Evolutionary conservation across 208 protist species (phyloP).

Genomic region (Leishmania amazonensis): DNA sequence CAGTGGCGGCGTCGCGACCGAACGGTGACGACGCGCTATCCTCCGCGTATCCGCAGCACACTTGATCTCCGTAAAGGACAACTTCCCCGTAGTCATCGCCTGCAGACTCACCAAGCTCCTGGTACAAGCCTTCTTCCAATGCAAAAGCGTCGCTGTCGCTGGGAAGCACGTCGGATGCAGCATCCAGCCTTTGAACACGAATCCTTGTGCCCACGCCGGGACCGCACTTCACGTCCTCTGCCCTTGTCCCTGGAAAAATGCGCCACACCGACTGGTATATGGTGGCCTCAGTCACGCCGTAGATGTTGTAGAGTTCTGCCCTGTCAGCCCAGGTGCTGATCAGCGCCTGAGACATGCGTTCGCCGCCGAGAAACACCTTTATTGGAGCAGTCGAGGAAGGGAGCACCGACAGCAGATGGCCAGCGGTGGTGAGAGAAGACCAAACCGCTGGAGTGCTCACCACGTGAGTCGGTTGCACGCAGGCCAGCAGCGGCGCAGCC

Average conservation of each 20-base stretch:
- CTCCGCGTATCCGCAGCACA: conserved; percentile 52
- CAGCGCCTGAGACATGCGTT: conserved; percentile 41
- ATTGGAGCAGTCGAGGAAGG: conserved; percentile 4
- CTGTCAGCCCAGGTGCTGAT: conserved; percentile 34
- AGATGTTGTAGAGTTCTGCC: conserved; percentile 64
- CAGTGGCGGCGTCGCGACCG: conserved; percentile 3
- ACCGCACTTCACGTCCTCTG: conserved; percentile 37
- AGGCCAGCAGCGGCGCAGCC: conserved; percentile 18
- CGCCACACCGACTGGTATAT: conserved; percentile 54
- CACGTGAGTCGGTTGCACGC: conserved; percentile 44
- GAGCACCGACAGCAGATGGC: not conserved
- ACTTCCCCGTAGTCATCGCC: conserved; percentile 36
- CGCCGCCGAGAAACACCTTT: conserved; percentile 58
- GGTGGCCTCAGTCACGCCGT: conserved; percentile 71
- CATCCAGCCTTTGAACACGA: conserved; percentile 14
- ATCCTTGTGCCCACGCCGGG: conserved; percentile 29
- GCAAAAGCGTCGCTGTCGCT: not conserved
- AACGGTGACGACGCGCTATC: conserved; percentile 24
- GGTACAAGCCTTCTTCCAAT: not conserved
- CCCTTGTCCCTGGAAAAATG: conserved; percentile 21
- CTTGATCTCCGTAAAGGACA: conserved; percentile 48
- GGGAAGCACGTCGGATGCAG: not conserved
- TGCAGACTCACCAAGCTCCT: not conserved
- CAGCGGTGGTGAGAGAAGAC: conserved; percentile 13
- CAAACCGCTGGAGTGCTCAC: conserved; percentile 57